Evolutionary conservation across 495 filamentous ascomycete species (phyloP), one percentile per base, ranked within the genome.

Genomic region (Hyaloscypha bicolor): DNA sequence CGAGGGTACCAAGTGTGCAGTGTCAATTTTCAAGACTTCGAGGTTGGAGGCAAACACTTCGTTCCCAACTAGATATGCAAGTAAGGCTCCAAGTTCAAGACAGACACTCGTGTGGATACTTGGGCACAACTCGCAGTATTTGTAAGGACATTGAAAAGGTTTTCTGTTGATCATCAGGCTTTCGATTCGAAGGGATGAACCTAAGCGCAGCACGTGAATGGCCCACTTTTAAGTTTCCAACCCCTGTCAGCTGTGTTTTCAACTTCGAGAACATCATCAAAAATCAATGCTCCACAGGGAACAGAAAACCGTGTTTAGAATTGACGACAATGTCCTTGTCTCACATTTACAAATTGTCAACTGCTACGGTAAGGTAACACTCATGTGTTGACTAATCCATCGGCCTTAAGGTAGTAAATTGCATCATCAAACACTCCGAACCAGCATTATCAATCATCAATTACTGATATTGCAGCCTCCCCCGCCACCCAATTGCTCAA

Each of bases 401-500:
- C 42, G 42, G 42, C 42, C 16, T 48, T 48, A 48, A 48, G 42
- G 42, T 48, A 48, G 42, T 12, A 48, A 48, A 65, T 65, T 58
- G 63, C 63, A 65, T 65, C 63, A 65, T 65, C 33, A 29, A 2
- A 25, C 25, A 25, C 25, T 2, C 25, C 25, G 25, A 9, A 33
- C n/a, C n/a, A 51, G 58, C 30, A 65, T 71, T 68, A 71, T 64
- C 65, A 71, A 71, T 71, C 69, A 71, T 67, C 33, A 30, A 60
- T 69, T 8, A 60, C 52, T 62, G 31, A 59, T 33, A 69, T 53
- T 48, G 9, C 42, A 48, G 11, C 9, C 9, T 12, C 16, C 4
- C 42, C 42, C 42, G 8, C 8, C 42, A 19, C 53, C 45, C 51
- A 12, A 45, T 62, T 52, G 22, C 33, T 33, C 16, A 31, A n/a